These are phyloP conservation scores for Larix kaempferi DNA, from an alignment of 75 land plant species.

Conservation along the genomic window DNA sequence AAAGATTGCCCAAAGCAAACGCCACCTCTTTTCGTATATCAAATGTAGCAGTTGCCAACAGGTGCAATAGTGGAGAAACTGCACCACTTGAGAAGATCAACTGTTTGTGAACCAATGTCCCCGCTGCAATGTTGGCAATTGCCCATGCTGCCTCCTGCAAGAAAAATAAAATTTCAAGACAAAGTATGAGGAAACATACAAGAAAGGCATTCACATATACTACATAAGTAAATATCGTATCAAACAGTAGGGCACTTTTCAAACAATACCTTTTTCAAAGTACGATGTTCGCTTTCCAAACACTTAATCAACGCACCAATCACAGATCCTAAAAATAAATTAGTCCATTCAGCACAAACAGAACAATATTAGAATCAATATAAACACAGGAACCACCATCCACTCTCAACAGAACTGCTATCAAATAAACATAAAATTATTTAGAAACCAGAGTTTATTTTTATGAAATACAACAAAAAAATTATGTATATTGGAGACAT, in stretches of 20 bases:
- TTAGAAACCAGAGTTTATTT: background rate
- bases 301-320: slow-evolving; percentile 66
- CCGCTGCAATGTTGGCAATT: slow-evolving; percentile 93
- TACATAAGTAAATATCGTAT: background rate
- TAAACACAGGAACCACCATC: background rate
- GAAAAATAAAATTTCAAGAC: background rate
- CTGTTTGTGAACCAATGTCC: slow-evolving; percentile 80
- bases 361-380: background rate
- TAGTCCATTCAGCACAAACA: background rate
- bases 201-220: background rate
- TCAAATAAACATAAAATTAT: slow-evolving; percentile 1
- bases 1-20: slow-evolving; percentile 87
- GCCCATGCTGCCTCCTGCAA: slow-evolving; percentile 96
- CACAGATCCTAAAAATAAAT: slow-evolving; percentile 52
- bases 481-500: background rate
- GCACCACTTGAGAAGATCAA: slow-evolving; percentile 62
- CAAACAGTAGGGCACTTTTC: no score
- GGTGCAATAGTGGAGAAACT: slow-evolving; percentile 48
- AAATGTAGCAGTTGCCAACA: slow-evolving; percentile 77
- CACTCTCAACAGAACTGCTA: background rate
- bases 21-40: slow-evolving; percentile 96
- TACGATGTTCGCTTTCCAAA: slow-evolving; percentile 79
- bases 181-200: slow-evolving; percentile 2
- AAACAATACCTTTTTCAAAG: slow-evolving; percentile 77
- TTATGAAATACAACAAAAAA: background rate